A percentile compares a stretch with the other conserved stretches of the same genome.
These are phyloP conservation scores for Pseudisothecium myosuroides DNA, from an alignment of 225 moss, liverwort and hornwort species.

Conservation along the genomic window DNA sequence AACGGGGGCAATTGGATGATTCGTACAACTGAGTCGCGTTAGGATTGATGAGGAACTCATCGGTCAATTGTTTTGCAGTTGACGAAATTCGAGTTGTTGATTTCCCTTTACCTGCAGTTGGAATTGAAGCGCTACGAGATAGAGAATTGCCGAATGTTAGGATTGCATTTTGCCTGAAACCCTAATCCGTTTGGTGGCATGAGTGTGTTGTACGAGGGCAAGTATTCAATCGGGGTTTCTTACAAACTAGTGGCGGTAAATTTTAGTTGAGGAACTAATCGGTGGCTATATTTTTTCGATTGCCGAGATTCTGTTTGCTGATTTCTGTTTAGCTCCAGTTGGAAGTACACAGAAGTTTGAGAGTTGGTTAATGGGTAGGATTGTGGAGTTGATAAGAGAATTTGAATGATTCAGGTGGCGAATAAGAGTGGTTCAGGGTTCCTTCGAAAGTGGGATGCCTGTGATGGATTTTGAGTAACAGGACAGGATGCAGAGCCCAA, in stretches of 20 bases:
- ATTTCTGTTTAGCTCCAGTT: background rate
- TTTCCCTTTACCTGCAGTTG: background rate
- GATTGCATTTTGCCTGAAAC: background rate
- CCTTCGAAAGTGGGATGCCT: conserved; percentile 3
- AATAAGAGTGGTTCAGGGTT: background rate
- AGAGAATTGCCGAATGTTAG: background rate
- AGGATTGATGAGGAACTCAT: background rate
- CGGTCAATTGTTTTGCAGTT: background rate
- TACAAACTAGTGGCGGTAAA: background rate
- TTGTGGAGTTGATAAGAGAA: background rate
- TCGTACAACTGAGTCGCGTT: background rate
- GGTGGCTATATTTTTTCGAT: background rate
- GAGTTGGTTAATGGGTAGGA: background rate
- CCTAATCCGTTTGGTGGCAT: background rate
- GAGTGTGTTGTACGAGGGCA: background rate
- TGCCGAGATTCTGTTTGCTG: background rate
- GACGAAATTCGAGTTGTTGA: background rate
- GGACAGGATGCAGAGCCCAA: conserved; percentile 43
- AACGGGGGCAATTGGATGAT: background rate
- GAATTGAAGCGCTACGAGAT: background rate
- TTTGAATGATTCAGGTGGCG: conserved; percentile 2
- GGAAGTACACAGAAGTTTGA: background rate
- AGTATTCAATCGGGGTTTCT: background rate
- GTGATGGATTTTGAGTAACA: conserved; percentile 23
- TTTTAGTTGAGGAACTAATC: background rate